Percentiles rank a stretch among this genome's conserved stretches.
Evolutionary conservation across 345 rosid species (phyloP).

Genomic region (Hibiscus mutabilis): DNA sequence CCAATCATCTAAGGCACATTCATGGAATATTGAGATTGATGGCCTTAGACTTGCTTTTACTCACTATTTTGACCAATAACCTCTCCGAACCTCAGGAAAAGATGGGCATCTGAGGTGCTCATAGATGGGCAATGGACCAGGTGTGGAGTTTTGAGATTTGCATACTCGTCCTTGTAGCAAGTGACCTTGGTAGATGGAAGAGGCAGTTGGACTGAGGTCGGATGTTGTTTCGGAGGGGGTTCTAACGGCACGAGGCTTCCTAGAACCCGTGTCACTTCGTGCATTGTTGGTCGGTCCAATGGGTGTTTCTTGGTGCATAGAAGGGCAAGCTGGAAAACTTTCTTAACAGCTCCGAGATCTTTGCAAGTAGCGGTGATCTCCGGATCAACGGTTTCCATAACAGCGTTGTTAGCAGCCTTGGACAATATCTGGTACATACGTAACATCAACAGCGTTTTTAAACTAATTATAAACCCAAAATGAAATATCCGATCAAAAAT

Average conservation of each 20-base stretch:
- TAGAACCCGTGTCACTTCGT: constrained; percentile 74
- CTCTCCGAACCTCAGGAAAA: constrained; percentile 85
- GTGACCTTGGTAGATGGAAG: constrained; percentile 36
- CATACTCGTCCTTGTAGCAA: constrained; percentile 76
- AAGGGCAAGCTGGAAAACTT: constrained; percentile 85
- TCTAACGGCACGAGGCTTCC: constrained; percentile 47
- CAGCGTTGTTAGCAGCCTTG: constrained; percentile 72
- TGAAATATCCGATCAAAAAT: not conserved
- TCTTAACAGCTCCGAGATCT: constrained; percentile 78
- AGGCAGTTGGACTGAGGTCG: constrained; percentile 18
- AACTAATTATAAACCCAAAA: not conserved
- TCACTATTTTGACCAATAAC: constrained; percentile 79
- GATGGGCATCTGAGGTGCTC: constrained; percentile 94
- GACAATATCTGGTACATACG: constrained; percentile 53
- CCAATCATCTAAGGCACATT: not conserved
- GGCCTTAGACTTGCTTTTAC: constrained; percentile 13
- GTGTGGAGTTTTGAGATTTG: constrained; percentile 80
- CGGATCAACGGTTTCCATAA: constrained; percentile 80
- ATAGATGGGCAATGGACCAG: constrained; percentile 70
- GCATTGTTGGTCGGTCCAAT: constrained; percentile 81
- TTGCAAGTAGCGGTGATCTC: constrained; percentile 67
- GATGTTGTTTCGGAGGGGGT: constrained; percentile 44
- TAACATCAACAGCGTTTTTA: not conserved
- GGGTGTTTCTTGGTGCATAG: constrained; percentile 81
- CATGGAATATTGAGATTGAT: too few species aligned